A percentile compares a stretch with the other conserved stretches of the same genome.
phyloP scores from a whole-genome alignment of 306 rosid genomes.

The Begonia masoniana region DNA sequence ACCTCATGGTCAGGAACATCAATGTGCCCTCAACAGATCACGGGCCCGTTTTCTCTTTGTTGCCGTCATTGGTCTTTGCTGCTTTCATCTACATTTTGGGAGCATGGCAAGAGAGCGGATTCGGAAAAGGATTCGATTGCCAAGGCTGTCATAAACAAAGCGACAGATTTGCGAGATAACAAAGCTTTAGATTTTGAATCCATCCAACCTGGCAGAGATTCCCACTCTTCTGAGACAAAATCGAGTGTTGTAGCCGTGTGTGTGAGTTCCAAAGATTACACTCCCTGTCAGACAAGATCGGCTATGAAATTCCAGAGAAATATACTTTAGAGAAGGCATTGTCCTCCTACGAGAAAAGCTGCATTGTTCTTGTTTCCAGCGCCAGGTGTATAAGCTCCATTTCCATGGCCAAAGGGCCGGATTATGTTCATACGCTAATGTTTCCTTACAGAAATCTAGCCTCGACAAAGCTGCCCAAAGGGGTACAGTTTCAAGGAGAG shows the following conservation, averaged over 20 bases:
- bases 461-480: constrained; percentile 88
- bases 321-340: constrained; percentile 95
- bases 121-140: constrained; percentile 73
- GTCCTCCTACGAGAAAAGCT: constrained; percentile 76
- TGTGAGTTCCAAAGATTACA: constrained; percentile 48
- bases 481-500: constrained; percentile 90
- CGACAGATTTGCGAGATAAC: constrained; percentile 45
- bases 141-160: constrained; percentile 41
- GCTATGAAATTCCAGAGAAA: constrained; percentile 91
- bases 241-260: constrained; percentile 61
- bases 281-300: constrained; percentile 99
- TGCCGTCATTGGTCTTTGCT: constrained; percentile 64
- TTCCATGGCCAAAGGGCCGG: constrained; percentile 99
- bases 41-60: constrained; percentile 64
- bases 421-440: constrained; percentile 81
- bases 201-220: constrained; percentile 45
- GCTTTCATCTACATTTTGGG: constrained; percentile 92
- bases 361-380: constrained; percentile 91
- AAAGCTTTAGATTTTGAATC: constrained; percentile 64
- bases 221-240: constrained; percentile 42
- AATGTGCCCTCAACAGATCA: constrained; percentile 30
- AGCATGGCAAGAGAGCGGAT: constrained; percentile 88
- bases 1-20: constrained; percentile 58
- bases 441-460: constrained; percentile 72
- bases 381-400: constrained; percentile 75